These are phyloP conservation scores for Sporobolomyces roseus DNA, from an alignment of 768 basidiomycete genomes.

Conservation along the genomic window DNA sequence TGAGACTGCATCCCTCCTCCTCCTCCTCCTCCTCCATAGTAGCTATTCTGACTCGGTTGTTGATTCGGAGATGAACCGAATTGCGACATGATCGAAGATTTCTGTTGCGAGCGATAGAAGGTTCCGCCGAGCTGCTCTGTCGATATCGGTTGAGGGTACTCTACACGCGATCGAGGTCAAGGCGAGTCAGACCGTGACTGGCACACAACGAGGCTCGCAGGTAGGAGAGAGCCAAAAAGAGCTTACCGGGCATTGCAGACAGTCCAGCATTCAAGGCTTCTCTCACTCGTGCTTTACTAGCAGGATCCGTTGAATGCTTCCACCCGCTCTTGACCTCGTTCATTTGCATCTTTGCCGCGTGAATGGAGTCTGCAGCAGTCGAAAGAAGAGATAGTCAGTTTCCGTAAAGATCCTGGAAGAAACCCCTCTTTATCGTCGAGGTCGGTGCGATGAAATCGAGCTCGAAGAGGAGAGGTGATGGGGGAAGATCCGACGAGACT, in stretches of 20 bases:
- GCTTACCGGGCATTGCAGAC: conserved; percentile 24
- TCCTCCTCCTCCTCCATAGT: not conserved
- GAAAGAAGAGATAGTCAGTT: not conserved
- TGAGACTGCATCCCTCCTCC: not conserved
- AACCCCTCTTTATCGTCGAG: too few relatives aligned
- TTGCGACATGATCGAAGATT: conserved; percentile 22
- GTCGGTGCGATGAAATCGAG: too few relatives aligned
- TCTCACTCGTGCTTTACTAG: conserved; percentile 30
- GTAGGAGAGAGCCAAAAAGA: not conserved
- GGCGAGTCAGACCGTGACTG: too few relatives aligned
- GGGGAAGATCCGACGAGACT: too few relatives aligned
- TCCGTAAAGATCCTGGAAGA: too few relatives aligned
- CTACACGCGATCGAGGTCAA: not conserved
- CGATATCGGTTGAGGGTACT: conserved; percentile 21
- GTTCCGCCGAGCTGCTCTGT: conserved; percentile 25
- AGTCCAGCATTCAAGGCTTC: conserved; percentile 39
- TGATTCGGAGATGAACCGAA: too few relatives aligned
- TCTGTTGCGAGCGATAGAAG: conserved; percentile 14
- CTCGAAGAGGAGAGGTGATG: not conserved
- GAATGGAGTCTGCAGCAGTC: conserved; percentile 37
- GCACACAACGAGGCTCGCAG: too few relatives aligned
- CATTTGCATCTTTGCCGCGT: conserved; percentile 38
- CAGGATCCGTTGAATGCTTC: conserved; percentile 33
- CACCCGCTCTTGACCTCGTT: conserved; percentile 29
- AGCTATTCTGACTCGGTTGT: too few relatives aligned